Conservation (phyloP, 2,329 filamentous ascomycete species). For the Phialophora expanda region DNA sequence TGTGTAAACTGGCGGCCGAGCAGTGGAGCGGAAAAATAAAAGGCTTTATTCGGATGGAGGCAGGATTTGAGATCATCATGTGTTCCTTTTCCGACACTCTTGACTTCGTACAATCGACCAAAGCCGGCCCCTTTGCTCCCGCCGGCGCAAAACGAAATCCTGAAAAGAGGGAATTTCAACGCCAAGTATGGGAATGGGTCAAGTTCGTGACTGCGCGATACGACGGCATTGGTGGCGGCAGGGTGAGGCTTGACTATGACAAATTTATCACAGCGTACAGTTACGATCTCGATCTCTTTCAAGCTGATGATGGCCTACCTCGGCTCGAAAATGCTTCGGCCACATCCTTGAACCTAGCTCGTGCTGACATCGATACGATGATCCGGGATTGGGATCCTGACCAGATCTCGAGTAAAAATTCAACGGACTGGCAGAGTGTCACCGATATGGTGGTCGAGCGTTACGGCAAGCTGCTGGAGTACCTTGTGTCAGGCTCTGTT, state of each 20-base stretch:
- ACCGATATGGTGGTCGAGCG: slow-evolving; percentile 69
- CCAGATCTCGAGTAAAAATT: neutral
- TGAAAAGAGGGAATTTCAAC: neutral
- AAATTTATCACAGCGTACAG: slow-evolving; percentile 56
- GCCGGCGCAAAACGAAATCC: slow-evolving; percentile 2
- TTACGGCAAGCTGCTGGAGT: slow-evolving; percentile 62
- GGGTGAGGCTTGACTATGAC: slow-evolving; percentile 56
- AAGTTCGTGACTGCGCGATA: slow-evolving; percentile 36
- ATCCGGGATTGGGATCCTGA: slow-evolving; percentile 44
- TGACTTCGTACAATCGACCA: slow-evolving; percentile 44
- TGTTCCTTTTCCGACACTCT: slow-evolving; percentile 63
- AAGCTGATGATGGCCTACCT: slow-evolving; percentile 46
- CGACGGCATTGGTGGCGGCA: slow-evolving; percentile 41
- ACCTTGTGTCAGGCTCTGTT: slow-evolving; percentile 43
- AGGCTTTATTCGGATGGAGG: slow-evolving; percentile 70
- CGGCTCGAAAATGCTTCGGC: slow-evolving; percentile 47
- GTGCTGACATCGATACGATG: slow-evolving; percentile 54
- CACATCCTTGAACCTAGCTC: slow-evolving; percentile 46
- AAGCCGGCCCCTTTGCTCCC: slow-evolving; percentile 28
- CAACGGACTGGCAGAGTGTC: slow-evolving; percentile 67
- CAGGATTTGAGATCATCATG: slow-evolving; percentile 72
- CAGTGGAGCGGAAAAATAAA: slow-evolving; percentile 63
- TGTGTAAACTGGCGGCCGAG: slow-evolving; percentile 61
- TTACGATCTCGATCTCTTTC: slow-evolving; percentile 52
- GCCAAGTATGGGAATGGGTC: slow-evolving; percentile 24